Base-by-base conservation (phyloP, 116 monocot species). In the Posidonia oceanica region DNA sequence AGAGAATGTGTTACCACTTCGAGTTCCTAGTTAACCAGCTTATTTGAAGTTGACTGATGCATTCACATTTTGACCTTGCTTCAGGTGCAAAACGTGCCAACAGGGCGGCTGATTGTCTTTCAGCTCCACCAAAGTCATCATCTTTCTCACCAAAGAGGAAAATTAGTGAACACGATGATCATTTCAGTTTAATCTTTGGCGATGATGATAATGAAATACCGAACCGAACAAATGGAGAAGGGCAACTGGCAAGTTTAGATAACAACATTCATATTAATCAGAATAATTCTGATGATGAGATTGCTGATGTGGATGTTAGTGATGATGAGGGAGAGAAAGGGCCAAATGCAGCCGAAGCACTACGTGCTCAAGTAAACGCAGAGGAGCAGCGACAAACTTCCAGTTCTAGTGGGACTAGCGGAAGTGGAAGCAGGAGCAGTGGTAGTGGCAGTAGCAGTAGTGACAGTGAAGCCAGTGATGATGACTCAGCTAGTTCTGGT, bases 271-370 rank as follows among this genome's bases (percentile, higher is more conserved):
- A 82, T 12, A 76, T 84, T 20, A 77, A 72, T 61, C 86, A 76
- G 51, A 75, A 79, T 52, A 82, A 67, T 57, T 82, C 65, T 12
- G 92, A 92, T 22, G 89, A 91, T 68, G 92, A 97, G 71, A 82
- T 87, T 63, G 92, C 91, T 4, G 84, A 89, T 75, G 84, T 92
- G 3, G 92, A 92, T 71, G 81, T 79, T 38, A 85, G 80, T 42
- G 91, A 86, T 64, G 77, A 81, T 55, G 86, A 82, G 5, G 82
- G 66, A 16, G 75, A 80, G 1, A 83, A 82, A 38, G 91, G 88
- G 5, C 83, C 76, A 3, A 89, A 81, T 80, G 88, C 87, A 3
- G 91, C 91, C 0, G 87, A 84, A 72, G 89, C 86, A 7, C 75
- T 89, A 22, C 83, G 83, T 38, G 88, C 88, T 18, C 87, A 88